These are phyloP conservation scores for Solidago caesia DNA, from an alignment of 129 eudicot species.

Conservation along the genomic window DNA sequence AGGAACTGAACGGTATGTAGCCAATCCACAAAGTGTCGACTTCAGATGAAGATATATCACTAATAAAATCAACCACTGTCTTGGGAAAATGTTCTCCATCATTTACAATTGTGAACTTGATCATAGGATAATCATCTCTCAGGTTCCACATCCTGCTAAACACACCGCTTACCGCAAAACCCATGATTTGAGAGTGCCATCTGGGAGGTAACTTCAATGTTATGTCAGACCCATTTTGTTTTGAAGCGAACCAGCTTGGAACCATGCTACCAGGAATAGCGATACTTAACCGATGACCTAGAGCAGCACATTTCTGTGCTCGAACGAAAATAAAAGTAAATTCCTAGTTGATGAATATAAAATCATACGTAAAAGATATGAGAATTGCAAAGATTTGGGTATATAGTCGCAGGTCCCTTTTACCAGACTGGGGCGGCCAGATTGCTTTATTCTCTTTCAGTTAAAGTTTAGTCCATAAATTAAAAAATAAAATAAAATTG, in stretches of 20 bases:
- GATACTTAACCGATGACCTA: not conserved
- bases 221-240: not conserved
- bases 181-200: not conserved
- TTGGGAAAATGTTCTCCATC: too few species aligned
- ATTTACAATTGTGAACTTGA: too few species aligned
- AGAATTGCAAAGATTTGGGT: not conserved
- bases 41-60: too few species aligned
- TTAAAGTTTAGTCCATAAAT: not conserved
- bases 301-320: not conserved
- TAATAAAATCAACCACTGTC: too few species aligned
- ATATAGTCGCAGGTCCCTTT: not conserved
- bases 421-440: not conserved
- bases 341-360: not conserved
- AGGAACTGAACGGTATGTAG: not conserved
- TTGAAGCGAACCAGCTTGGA: not conserved
- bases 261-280: not conserved
- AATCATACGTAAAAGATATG: not conserved
- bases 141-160: not conserved
- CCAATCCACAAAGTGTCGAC: not conserved
- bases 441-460: too few species aligned
- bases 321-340: not conserved
- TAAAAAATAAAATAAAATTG: not conserved
- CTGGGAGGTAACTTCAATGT: not conserved
- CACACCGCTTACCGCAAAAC: not conserved
- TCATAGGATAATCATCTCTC: not conserved